Conservation (phyloP, 208 protist species). For the Acanthamoeba royreba region DNA sequence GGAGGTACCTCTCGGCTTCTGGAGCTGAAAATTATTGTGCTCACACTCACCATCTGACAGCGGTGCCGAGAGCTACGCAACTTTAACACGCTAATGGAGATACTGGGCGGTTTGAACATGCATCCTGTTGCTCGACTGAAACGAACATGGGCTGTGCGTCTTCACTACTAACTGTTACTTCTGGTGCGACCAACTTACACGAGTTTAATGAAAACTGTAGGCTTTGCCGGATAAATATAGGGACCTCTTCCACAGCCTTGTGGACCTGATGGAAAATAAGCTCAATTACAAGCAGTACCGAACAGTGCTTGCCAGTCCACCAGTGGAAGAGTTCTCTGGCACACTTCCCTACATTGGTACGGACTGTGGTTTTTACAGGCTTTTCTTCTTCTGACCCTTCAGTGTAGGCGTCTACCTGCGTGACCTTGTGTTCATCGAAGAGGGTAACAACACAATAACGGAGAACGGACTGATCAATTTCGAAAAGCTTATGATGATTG, state of each 20-base stretch:
- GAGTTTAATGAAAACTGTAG: not conserved
- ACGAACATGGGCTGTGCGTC: constrained; percentile 6
- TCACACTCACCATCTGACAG: too few relatives aligned
- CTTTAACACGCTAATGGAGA: constrained; percentile 32
- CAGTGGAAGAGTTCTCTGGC: not conserved
- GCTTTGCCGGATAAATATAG: not conserved
- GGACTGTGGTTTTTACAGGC: not conserved
- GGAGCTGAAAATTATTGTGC: too few relatives aligned
- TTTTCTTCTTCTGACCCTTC: not conserved
- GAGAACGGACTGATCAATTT: constrained; percentile 45
- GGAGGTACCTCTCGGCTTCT: not conserved
- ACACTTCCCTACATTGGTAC: not conserved
- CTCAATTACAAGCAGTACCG: constrained; percentile 27
- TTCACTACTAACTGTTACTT: not conserved
- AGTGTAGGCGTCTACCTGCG: not conserved
- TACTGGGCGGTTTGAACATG: constrained; percentile 27
- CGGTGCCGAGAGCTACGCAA: constrained; percentile 3
- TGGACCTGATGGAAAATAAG: not conserved
- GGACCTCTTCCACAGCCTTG: not conserved
- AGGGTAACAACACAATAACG: not conserved
- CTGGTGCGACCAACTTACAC: too few relatives aligned
- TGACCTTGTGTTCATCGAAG: constrained; percentile 34
- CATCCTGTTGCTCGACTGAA: constrained; percentile 5
- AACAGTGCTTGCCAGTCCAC: not conserved
- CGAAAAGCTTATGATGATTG: constrained; percentile 30